These are phyloP conservation scores for Exophiala xenobiotica DNA, from an alignment of 2,329 filamentous ascomycete species.

Conservation along the genomic window DNA sequence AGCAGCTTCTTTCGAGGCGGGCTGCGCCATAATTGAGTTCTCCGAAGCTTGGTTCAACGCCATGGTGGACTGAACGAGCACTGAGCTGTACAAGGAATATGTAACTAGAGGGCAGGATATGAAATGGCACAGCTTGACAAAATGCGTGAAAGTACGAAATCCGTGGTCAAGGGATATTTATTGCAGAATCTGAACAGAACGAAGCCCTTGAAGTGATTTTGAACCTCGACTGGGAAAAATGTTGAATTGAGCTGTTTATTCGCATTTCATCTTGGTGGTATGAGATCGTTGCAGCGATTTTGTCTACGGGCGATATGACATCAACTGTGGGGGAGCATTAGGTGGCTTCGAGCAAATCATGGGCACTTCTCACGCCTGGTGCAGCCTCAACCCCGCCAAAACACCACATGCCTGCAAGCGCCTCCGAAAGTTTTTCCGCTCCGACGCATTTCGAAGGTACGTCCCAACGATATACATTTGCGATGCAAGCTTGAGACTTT, in stretches of 20 bases:
- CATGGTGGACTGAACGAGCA: conserved; percentile 14
- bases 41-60: conserved; percentile 33
- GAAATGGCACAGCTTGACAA: neutral
- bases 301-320: neutral
- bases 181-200: neutral
- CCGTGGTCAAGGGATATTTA: neutral
- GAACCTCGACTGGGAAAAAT: neutral
- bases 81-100: neutral
- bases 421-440: neutral
- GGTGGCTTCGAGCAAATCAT: neutral
- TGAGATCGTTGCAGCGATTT: neutral
- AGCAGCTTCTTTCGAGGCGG: conserved; percentile 27
- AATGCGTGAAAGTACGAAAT: too few relatives aligned
- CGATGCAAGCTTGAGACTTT: too few relatives aligned
- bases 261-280: neutral
- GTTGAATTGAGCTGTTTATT: neutral
- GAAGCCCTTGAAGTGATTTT: neutral
- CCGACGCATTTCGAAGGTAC: neutral
- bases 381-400: neutral
- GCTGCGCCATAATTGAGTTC: conserved; percentile 33
- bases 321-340: neutral
- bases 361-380: neutral
- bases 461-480: neutral
- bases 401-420: neutral
- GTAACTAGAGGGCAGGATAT: neutral